Percentiles rank a stretch among this genome's conserved stretches.
phyloP scores from a whole-genome alignment of 768 basidiomycete species.

The Filobasidium floriforme region DNA sequence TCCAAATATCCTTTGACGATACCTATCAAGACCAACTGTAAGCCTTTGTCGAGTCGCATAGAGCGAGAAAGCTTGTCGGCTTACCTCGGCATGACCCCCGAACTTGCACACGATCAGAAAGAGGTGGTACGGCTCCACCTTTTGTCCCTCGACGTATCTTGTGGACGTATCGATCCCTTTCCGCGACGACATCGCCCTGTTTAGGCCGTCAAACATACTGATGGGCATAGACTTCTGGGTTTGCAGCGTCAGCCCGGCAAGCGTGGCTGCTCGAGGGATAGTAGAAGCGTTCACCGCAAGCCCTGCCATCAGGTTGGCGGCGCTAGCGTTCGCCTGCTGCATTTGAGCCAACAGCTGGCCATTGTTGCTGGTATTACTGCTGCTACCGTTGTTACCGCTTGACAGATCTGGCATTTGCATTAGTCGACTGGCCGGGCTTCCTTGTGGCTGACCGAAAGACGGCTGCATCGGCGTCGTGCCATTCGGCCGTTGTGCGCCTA shows the following conservation, averaged over 20 bases:
- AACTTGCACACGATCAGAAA: conserved; percentile 18
- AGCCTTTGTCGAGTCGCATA: neutral
- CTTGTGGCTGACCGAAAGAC: neutral
- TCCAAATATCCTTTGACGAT: conserved; percentile 20
- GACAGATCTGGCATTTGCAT: neutral
- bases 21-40: neutral
- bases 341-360: neutral
- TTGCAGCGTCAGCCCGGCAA: neutral
- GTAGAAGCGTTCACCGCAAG: neutral
- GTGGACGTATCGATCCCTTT: neutral
- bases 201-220: neutral
- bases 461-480: neutral
- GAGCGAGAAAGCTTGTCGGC: neutral
- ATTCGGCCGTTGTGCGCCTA: neutral
- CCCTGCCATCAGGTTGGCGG: conserved; percentile 8
- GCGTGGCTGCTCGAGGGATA: neutral
- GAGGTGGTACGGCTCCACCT: conserved; percentile 12
- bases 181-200: neutral
- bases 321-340: conserved; percentile 1
- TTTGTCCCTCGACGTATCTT: conserved; percentile 13
- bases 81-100: conserved; percentile 18
- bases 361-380: neutral
- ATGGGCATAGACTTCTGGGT: neutral
- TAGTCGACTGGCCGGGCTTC: neutral
- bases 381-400: neutral